Base-by-base conservation (phyloP, 805 yeast species). In the Candida boidinii region DNA sequence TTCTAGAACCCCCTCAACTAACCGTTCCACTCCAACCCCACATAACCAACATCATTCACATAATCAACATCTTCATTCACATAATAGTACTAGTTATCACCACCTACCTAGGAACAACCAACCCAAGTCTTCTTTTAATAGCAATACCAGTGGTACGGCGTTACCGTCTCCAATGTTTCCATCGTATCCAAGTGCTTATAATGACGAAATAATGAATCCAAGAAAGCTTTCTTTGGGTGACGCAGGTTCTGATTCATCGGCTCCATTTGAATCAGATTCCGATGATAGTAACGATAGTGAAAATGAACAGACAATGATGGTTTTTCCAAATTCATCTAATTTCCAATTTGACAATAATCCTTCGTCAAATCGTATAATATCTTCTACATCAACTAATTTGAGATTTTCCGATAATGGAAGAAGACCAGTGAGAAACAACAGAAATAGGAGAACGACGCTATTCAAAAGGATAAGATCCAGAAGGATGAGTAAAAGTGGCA, bases 401-500 rank as follows among this genome's bases (percentile, higher is more conserved):
- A 22, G 15, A 8, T 23, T 23, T 23, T 26, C 34, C 20, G 29
- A 34, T 10, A 36, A 29, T 12, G 35, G 35, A 2, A 36, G 44
- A 23, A 39, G 45, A 19, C 38, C 33, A 17, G 32, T 39, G 17
- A 31, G 46, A 6, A 28, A 46, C 4, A 37, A 35, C 13, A 39
- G 54, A 26, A 39, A 45, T 23, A 39, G 57, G 33, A 34, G 53
- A 13, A 34, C 39, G 1, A 33, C 41, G 2, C 44, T 38, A 14
- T 48, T 47, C 26, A 46, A 47, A 23, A 38, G 53, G 26, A 32
- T 46, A 19, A 50, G 46, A 24, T 70, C 72, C 26, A 61, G 83
- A 37, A 56, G 83, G 34, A 68, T 68, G 49, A 68, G 75, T 38
- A 72, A 68, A 43, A 60, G 63, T 38, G 65, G 49, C 4, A n/a